Conservation (phyloP, 768 basidiomycete species). For the Rhodotorula toruloides region DNA sequence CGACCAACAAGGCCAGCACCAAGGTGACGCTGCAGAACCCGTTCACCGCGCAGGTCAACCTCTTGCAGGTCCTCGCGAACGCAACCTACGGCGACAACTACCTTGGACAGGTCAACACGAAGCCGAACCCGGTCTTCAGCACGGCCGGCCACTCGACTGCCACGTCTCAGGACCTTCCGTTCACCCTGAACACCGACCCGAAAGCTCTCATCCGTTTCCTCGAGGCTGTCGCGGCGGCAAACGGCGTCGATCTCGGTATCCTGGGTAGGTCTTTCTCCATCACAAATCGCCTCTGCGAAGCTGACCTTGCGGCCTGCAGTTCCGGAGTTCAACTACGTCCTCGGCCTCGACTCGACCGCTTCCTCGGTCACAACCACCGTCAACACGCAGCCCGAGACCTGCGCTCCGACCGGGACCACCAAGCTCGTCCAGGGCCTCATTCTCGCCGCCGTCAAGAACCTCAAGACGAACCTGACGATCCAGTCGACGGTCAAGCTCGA, state of each 20-base stretch:
- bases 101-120: slow-evolving; percentile 50
- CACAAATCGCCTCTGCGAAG: slow-evolving; percentile 57
- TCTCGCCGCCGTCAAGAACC: slow-evolving; percentile 57
- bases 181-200: slow-evolving; percentile 63
- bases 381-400: slow-evolving; percentile 55
- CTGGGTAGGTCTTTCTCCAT: slow-evolving; percentile 45
- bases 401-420: slow-evolving; percentile 56
- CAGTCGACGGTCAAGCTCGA: slow-evolving; percentile 59
- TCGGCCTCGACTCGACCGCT: slow-evolving; percentile 20
- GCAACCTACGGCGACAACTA: slow-evolving; percentile 57
- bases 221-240: slow-evolving; percentile 53
- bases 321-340: slow-evolving; percentile 24
- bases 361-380: slow-evolving; percentile 51
- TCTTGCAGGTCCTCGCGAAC: slow-evolving; percentile 56
- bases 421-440: slow-evolving; percentile 61
- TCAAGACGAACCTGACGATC: slow-evolving; percentile 55
- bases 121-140: slow-evolving; percentile 53
- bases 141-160: slow-evolving; percentile 59
- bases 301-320: slow-evolving; percentile 54
- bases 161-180: slow-evolving; percentile 57
- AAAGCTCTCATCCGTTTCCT: slow-evolving; percentile 60
- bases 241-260: slow-evolving; percentile 59
- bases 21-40: slow-evolving; percentile 61
- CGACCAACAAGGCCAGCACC: slow-evolving; percentile 59
- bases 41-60: slow-evolving; percentile 66